A percentile compares a stretch with the other conserved stretches of the same genome.
Conservation (phyloP, 345 rosid genomes). For the Aurinia saxatilis region DNA sequence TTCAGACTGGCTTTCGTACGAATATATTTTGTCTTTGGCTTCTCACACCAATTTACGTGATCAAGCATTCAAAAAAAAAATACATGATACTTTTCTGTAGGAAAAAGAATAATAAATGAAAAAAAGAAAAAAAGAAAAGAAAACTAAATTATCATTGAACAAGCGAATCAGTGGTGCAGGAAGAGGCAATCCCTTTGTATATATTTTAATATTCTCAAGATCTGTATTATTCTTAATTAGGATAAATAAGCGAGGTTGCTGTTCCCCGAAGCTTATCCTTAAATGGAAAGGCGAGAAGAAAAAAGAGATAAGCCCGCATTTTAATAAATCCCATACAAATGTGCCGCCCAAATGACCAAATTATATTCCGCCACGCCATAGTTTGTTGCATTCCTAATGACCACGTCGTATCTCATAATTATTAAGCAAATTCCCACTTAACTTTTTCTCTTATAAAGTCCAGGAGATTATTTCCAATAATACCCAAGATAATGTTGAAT, state of each 20-base stretch:
- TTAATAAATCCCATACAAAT: constrained; percentile 6
- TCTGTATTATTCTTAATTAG: constrained; percentile 24
- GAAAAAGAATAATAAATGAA: too few species aligned
- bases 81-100: too few species aligned
- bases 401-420: constrained; percentile 19
- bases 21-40: too few species aligned
- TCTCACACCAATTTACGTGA: too few species aligned
- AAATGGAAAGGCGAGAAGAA: constrained; percentile 18
- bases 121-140: too few species aligned
- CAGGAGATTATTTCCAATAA: constrained; percentile 23
- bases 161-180: constrained; percentile 1
- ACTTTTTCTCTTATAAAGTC: background rate
- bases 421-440: constrained; percentile 3
- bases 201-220: background rate
- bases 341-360: constrained; percentile 27
- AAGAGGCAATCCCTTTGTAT: background rate
- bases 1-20: too few species aligned
- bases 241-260: constrained; percentile 17
- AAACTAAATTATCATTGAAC: constrained; percentile 4
- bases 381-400: constrained; percentile 8
- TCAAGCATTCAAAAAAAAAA: too few species aligned
- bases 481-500: constrained; percentile 21
- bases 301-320: constrained; percentile 27
- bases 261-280: constrained; percentile 29
- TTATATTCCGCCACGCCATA: constrained; percentile 22